Evolutionary conservation across 2,329 filamentous ascomycete genomes (phyloP).

Genomic region (Cyphellophora europaea): DNA sequence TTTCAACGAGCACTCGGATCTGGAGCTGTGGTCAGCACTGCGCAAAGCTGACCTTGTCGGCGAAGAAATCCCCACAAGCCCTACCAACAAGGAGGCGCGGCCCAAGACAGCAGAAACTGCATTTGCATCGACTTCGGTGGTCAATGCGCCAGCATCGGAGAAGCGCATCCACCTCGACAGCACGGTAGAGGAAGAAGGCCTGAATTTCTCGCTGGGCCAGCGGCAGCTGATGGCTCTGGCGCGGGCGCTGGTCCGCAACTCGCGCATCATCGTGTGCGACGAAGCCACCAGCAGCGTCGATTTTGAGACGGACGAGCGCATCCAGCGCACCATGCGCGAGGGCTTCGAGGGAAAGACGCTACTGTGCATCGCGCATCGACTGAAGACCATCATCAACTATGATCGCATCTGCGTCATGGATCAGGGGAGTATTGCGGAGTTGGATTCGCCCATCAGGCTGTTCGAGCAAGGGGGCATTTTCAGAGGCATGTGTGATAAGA

Average conservation of each 20-base stretch:
- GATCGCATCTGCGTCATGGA: conserved; percentile 98
- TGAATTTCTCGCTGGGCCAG: conserved; percentile 93
- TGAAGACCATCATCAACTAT: conserved; percentile 88
- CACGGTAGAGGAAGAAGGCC: conserved; percentile 81
- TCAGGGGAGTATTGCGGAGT: conserved; percentile 72
- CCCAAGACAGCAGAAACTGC: conserved; percentile 21
- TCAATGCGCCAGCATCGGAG: conserved; percentile 12
- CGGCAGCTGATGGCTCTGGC: conserved; percentile 92
- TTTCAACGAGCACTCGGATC: conserved; percentile 34
- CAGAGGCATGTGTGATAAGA: conserved; percentile 78
- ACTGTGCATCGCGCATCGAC: conserved; percentile 82
- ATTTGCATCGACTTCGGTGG: conserved; percentile 13
- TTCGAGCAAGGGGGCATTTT: conserved; percentile 74
- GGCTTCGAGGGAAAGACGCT: conserved; percentile 82
- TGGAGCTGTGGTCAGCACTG: conserved; percentile 38
- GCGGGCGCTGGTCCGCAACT: conserved; percentile 75
- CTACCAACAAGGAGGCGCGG: conserved; percentile 34
- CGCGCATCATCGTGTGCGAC: conserved; percentile 91
- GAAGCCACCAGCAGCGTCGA: conserved; percentile 90
- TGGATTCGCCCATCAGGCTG: conserved; percentile 65
- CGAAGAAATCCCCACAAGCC: conserved; percentile 29
- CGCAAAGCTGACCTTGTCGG: conserved; percentile 37
- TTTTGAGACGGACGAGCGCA: conserved; percentile 94
- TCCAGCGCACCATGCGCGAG: conserved; percentile 76
- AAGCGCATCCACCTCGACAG: conserved; percentile 71